Base-by-base conservation (phyloP, 1,284 basidiomycete genomes). In the Moniliella sp. region DNA sequence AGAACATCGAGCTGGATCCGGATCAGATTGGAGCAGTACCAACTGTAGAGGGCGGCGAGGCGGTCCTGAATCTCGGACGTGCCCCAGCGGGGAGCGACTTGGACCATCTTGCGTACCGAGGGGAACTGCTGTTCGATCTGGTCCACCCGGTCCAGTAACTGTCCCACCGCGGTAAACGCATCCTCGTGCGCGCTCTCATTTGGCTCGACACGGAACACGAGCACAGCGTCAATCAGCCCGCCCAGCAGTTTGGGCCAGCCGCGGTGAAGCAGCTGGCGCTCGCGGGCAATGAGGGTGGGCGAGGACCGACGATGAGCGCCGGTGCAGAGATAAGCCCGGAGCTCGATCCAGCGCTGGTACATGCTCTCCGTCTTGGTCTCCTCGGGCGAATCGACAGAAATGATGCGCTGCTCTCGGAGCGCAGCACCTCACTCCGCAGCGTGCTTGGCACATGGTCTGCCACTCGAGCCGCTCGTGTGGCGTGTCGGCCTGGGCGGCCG, bases 261-360 rank as follows among this genome's bases (percentile, higher is more conserved):
- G 48, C 88, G 81, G 36, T 83, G 78, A 27, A 93, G 65, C 34
- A 70, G 70, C 49, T 71, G 72, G 45, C 72, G 70, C 64, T 94
- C 88, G 51, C n/a, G n/a, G n/a, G n/a, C n/a, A n/a, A n/a, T n/a
- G n/a, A n/a, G n/a, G n/a, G n/a, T n/a, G n/a, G n/a, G n/a, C n/a
- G n/a, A n/a, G n/a, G n/a, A n/a, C 3, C 37, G 35, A 9, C 37
- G 36, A 15, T 44, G 23, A 11, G 40, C 40, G 11, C 45, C 32
- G 2, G 76, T 76, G 46, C 81, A 70, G 23, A 91, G 69, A 45
- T 73, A 77, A 23, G 91, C 88, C 27, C 82, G 74, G 28, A 94
- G 72, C 36, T 79, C 80, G 43, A 88, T 68, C 88, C 88, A 97
- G 68, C 52, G 75, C 72, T 53, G 41, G 33, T 64, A 59, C 37